Evolutionary conservation across 2,329 filamentous ascomycete species (phyloP).

Genomic region (Didymella pinodella): DNA sequence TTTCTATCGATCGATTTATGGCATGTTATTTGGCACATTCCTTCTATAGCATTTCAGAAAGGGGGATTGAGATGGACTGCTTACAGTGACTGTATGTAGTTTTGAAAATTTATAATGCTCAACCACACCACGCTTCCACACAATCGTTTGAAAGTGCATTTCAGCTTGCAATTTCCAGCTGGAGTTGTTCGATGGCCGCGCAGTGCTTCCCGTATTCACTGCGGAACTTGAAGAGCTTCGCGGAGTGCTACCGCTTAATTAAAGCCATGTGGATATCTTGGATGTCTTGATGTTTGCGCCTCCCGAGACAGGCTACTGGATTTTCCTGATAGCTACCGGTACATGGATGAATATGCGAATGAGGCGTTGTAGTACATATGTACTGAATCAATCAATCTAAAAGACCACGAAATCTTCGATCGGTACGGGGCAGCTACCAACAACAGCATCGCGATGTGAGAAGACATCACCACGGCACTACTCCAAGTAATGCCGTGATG

Average conservation of each 20-base stretch:
- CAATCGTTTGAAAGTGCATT: too few species aligned
- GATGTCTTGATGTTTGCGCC: slow-evolving; percentile 3
- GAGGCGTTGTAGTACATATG: slow-evolving; percentile 3
- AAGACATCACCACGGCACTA: not conserved
- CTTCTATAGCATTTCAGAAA: not conserved
- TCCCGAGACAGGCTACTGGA: slow-evolving; percentile 10
- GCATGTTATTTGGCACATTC: not conserved
- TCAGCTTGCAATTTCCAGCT: not conserved
- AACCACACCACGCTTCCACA: not conserved
- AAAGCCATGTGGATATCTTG: slow-evolving; percentile 1
- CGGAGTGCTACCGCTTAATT: slow-evolving; percentile 2
- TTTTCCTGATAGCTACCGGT: not conserved
- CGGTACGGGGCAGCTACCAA: not conserved
- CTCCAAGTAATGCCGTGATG: too few species aligned
- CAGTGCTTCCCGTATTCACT: not conserved
- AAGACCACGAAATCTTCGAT: not conserved
- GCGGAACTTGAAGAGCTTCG: not conserved
- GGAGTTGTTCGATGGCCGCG: not conserved
- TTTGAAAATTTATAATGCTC: not conserved
- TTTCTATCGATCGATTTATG: not conserved
- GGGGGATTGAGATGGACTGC: not conserved
- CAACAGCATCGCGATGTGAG: not conserved
- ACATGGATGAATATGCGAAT: slow-evolving; percentile 9
- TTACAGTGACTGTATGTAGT: not conserved
- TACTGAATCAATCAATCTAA: not conserved